These are phyloP conservation scores for Wickerhamiella qilinensis DNA, from an alignment of 805 yeast genomes.

Conservation along the genomic window DNA sequence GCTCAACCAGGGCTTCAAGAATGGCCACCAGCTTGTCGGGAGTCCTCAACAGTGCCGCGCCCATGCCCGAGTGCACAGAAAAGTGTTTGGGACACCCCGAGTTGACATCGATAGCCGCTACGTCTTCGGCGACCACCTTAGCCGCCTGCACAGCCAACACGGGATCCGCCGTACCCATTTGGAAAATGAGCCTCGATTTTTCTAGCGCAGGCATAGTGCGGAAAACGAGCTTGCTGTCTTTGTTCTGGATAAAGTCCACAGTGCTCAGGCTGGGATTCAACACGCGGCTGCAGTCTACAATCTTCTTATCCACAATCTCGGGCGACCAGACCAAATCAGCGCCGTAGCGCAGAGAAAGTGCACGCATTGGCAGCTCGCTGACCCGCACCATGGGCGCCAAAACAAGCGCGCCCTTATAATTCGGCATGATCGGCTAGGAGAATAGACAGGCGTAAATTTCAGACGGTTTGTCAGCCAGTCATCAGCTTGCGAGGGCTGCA, in stretches of 20 bases:
- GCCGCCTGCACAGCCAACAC: slow-evolving; percentile 84
- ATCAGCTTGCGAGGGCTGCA: too few relatives aligned
- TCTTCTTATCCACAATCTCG: slow-evolving; percentile 77
- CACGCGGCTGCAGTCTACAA: slow-evolving; percentile 51
- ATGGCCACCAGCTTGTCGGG: slow-evolving; percentile 69
- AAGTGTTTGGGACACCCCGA: slow-evolving; percentile 98
- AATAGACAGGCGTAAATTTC: too few relatives aligned
- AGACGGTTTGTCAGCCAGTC: too few relatives aligned
- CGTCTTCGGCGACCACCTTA: slow-evolving; percentile 61
- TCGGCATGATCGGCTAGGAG: slow-evolving; percentile 42
- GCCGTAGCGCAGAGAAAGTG: slow-evolving; percentile 65
- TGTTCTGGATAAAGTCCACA: slow-evolving; percentile 23
- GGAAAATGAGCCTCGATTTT: slow-evolving; percentile 58
- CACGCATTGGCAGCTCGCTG: slow-evolving; percentile 83
- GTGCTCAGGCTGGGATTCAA: slow-evolving; percentile 29
- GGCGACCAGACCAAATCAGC: slow-evolving; percentile 97
- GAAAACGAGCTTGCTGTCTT: slow-evolving; percentile 40
- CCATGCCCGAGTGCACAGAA: slow-evolving; percentile 92
- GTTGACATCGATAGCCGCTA: slow-evolving; percentile 83
- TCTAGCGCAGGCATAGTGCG: slow-evolving; percentile 56
- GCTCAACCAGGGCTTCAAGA: slow-evolving; percentile 45
- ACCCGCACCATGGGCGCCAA: slow-evolving; percentile 93
- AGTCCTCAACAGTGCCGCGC: slow-evolving; percentile 73
- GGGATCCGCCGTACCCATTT: slow-evolving; percentile 77
- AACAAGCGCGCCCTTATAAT: slow-evolving; percentile 61